phyloP scores from a whole-genome alignment of 148 eudicot genomes.

The Limonium bicolor region DNA sequence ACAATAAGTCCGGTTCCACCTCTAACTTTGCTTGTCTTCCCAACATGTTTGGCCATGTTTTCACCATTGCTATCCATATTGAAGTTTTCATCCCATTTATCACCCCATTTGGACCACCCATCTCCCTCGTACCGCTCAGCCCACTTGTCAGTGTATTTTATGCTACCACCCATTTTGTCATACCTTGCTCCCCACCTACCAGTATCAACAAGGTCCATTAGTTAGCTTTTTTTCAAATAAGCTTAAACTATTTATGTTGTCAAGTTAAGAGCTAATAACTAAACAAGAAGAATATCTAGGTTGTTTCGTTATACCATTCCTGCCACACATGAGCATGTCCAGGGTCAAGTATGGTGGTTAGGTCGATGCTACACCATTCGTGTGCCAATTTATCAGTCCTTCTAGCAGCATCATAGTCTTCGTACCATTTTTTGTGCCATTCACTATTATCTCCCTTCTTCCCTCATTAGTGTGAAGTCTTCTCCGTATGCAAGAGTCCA shows the following conservation, averaged over 20 bases:
- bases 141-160: slow-evolving; percentile 90
- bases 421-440: slow-evolving; percentile 90
- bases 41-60: slow-evolving; percentile 96
- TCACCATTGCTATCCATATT: slow-evolving; percentile 41
- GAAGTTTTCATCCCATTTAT: slow-evolving; percentile 88
- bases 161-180: slow-evolving; percentile 69
- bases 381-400: slow-evolving; percentile 86
- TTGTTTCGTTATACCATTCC: slow-evolving; percentile 36
- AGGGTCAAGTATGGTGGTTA: slow-evolving; percentile 42
- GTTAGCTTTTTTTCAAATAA: neutral
- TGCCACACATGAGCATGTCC: slow-evolving; percentile 98
- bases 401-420: slow-evolving; percentile 62
- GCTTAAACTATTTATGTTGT: too few species aligned
- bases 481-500: slow-evolving; percentile 52
- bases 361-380: slow-evolving; percentile 88
- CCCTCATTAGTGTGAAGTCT: slow-evolving; percentile 91
- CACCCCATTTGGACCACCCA: slow-evolving; percentile 95
- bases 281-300: neutral
- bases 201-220: neutral
- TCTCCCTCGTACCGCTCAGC: slow-evolving; percentile 80
- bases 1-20: slow-evolving; percentile 86
- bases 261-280: neutral
- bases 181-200: slow-evolving; percentile 91
- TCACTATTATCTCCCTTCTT: slow-evolving; percentile 54
- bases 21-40: slow-evolving; percentile 65